Evolutionary conservation across 768 basidiomycete genomes (phyloP).

Genomic region (Agrocybe praecox): DNA sequence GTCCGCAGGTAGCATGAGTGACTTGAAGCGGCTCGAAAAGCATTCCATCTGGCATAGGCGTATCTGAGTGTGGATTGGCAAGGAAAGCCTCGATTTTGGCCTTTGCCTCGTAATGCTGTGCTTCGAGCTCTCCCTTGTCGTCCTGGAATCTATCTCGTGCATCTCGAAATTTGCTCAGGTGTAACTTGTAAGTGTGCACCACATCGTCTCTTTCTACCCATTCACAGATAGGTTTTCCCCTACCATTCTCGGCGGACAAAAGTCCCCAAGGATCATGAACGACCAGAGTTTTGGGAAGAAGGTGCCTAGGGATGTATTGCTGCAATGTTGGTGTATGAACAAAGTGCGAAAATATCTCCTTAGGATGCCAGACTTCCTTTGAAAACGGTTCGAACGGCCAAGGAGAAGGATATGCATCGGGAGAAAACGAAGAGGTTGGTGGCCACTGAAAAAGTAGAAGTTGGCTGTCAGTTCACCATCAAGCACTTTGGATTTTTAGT

Average conservation of each 20-base stretch:
- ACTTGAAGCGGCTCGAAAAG: not conserved
- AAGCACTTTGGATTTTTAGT: too few species aligned
- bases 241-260: not conserved
- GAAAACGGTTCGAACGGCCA: conserved; percentile 46
- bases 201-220: conserved; percentile 9
- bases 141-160: not conserved
- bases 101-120: not conserved
- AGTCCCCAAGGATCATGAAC: conserved; percentile 7
- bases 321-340: conserved; percentile 3
- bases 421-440: conserved; percentile 27
- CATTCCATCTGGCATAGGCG: conserved; percentile 8
- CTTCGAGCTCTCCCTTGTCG: not conserved
- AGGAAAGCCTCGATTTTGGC: not conserved
- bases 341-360: conserved; percentile 1
- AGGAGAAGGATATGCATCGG: conserved; percentile 36
- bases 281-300: conserved; percentile 2
- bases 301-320: conserved; percentile 2
- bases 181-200: conserved; percentile 5
- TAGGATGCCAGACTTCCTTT: conserved; percentile 8
- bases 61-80: conserved; percentile 13
- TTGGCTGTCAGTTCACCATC: not conserved
- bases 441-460: too few species aligned
- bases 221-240: not conserved
- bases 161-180: not conserved
- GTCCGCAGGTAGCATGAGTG: conserved; percentile 8